phyloP scores from a whole-genome alignment of 2,329 filamentous ascomycete species.

The Colletotrichum tabaci region DNA sequence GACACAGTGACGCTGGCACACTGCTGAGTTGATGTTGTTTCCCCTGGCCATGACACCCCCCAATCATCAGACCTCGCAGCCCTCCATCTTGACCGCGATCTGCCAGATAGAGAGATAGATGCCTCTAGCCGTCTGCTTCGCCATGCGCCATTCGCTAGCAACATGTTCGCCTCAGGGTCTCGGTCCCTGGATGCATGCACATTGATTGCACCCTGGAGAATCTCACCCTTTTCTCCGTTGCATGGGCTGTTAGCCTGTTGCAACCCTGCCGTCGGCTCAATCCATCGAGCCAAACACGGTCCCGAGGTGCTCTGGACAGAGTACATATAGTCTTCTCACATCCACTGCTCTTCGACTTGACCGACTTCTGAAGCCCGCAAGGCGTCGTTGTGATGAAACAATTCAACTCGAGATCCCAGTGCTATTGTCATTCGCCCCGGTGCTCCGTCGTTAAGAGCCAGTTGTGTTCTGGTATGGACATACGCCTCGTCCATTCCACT shows the following conservation, averaged over 20 bases:
- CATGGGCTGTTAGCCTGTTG: background rate
- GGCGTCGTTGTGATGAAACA: background rate
- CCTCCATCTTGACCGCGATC: background rate
- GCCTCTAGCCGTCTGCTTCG: too few species aligned
- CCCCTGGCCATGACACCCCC: background rate
- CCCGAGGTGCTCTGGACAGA: too few species aligned
- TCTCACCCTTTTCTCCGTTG: background rate
- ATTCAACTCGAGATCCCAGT: background rate
- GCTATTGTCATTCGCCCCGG: background rate
- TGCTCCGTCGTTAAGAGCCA: background rate
- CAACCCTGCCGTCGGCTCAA: conserved; percentile 14
- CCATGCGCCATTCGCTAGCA: too few species aligned
- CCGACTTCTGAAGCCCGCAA: background rate
- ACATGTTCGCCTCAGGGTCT: background rate
- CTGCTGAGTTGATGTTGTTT: background rate
- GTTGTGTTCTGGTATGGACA: background rate
- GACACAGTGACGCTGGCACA: too few species aligned
- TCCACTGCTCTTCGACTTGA: background rate
- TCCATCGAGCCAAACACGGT: background rate
- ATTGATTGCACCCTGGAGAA: background rate
- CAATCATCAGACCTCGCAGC: background rate
- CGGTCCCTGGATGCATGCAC: conserved; percentile 9
- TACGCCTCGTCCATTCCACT: background rate
- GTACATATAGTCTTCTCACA: too few species aligned
- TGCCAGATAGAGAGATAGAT: background rate